Evolutionary conservation across 352 stramenopile species (phyloP).

Genomic region (Globisporangium polare): DNA sequence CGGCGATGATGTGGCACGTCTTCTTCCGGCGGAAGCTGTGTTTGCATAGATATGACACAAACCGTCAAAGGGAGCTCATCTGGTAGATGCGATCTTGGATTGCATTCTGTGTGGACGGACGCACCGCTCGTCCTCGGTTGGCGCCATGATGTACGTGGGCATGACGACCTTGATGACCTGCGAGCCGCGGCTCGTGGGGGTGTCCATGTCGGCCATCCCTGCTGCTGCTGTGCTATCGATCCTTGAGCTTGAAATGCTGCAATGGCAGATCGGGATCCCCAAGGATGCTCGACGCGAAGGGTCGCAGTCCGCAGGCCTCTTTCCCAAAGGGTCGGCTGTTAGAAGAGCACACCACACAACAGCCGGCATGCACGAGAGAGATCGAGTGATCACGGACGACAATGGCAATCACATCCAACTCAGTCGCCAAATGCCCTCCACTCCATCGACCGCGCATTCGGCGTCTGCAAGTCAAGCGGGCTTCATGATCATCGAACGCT

Average conservation of each 20-base stretch:
- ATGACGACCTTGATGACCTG: conserved; percentile 81
- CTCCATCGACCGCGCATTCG: not conserved
- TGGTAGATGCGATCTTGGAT: not conserved
- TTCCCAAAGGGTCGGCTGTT: not conserved
- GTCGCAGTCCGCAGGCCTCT: not conserved
- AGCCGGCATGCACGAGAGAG: too few species aligned
- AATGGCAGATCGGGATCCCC: not conserved
- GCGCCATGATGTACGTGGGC: conserved; percentile 82
- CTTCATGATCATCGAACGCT: not conserved
- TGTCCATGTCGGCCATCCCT: conserved; percentile 47
- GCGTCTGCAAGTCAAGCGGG: too few species aligned
- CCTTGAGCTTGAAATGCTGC: not conserved
- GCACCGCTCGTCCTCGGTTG: conserved; percentile 74
- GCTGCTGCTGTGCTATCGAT: not conserved
- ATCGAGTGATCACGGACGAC: too few species aligned
- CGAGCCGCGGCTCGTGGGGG: conserved; percentile 27
- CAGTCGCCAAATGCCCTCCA: too few species aligned
- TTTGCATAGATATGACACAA: not conserved
- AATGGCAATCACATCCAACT: too few species aligned
- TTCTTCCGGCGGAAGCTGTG: conserved; percentile 69
- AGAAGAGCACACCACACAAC: too few species aligned
- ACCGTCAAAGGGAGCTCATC: not conserved
- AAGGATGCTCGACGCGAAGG: not conserved
- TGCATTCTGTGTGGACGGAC: not conserved
- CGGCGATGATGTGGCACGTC: conserved; percentile 65